A percentile compares a stretch with the other conserved stretches of the same genome.
These are phyloP conservation scores for Ogataea trehaloabstinens DNA, from an alignment of 805 yeast species.

Conservation along the genomic window DNA sequence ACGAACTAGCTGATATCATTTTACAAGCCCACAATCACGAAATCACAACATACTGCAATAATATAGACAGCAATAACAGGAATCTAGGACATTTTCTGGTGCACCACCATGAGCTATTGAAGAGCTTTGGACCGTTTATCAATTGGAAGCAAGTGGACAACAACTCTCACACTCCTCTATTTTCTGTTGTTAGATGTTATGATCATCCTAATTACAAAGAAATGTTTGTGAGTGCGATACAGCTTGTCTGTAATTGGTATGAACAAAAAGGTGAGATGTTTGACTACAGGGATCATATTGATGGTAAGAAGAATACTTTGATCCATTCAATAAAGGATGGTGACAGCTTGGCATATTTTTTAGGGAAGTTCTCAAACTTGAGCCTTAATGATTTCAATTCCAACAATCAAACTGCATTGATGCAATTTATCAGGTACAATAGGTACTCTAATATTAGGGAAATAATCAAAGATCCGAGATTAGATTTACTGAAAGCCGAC, in stretches of 20 bases:
- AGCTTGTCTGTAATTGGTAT: constrained; percentile 45
- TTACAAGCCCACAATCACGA: constrained; percentile 42
- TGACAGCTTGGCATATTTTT: constrained; percentile 42
- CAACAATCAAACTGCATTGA: constrained; percentile 64
- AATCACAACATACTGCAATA: constrained; percentile 45
- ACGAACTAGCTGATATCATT: constrained; percentile 46
- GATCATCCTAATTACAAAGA: constrained; percentile 64
- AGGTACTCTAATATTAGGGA: constrained; percentile 56
- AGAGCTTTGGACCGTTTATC: constrained; percentile 52
- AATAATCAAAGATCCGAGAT: constrained; percentile 47
- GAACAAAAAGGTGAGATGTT: constrained; percentile 28
- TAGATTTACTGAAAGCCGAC: constrained; percentile 41
- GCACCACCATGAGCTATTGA: constrained; percentile 51
- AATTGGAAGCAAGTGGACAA: constrained; percentile 70
- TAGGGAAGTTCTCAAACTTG: constrained; percentile 36
- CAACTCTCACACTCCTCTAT: constrained; percentile 74
- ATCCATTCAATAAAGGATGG: constrained; percentile 61
- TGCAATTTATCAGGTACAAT: constrained; percentile 67
- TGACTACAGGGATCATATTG: constrained; percentile 63
- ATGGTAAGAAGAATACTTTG: constrained; percentile 69
- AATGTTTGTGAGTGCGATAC: constrained; percentile 46
- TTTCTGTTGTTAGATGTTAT: constrained; percentile 73
- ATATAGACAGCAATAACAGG: constrained; percentile 51
- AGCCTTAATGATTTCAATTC: constrained; percentile 62
- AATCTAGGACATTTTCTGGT: constrained; percentile 73